Percentiles rank a stretch among this genome's conserved stretches.
phyloP scores from a whole-genome alignment of 768 basidiomycete species.

The Paxillus ammoniavirescens region DNA sequence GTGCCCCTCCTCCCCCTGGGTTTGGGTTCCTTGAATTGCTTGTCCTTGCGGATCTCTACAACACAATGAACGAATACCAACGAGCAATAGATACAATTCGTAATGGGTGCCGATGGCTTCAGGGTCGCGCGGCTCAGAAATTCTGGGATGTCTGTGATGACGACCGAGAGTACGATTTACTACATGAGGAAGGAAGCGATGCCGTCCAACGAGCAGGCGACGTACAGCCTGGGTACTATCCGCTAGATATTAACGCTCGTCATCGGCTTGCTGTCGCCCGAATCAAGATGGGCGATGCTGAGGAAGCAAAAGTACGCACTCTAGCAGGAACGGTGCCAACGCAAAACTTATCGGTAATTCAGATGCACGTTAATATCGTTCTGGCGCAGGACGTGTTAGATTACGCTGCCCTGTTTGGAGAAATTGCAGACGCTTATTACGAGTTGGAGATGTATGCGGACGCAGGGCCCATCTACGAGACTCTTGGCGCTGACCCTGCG shows the following conservation, averaged over 20 bases:
- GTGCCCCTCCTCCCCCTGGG: conserved; percentile 2
- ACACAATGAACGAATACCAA: conserved; percentile 65
- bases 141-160: conserved; percentile 84
- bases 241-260: conserved; percentile 49
- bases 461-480: conserved; percentile 78
- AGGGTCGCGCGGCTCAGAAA: conserved; percentile 68
- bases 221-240: conserved; percentile 49
- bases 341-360: not conserved
- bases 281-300: conserved; percentile 73
- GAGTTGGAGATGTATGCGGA: conserved; percentile 66
- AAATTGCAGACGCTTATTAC: conserved; percentile 85
- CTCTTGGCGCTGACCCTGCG: conserved; percentile 69
- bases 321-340: not conserved
- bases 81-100: conserved; percentile 68
- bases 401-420: conserved; percentile 75
- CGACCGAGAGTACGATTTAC: conserved; percentile 78
- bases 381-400: conserved; percentile 69
- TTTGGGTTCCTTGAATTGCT: conserved; percentile 60
- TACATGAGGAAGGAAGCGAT: conserved; percentile 52
- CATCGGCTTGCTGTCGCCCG: conserved; percentile 83
- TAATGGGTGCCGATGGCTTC: conserved; percentile 86
- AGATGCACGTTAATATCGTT: conserved; percentile 80
- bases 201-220: conserved; percentile 41
- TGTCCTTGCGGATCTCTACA: conserved; percentile 81
- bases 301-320: conserved; percentile 71